phyloP scores from a whole-genome alignment of 805 yeast species.

The Hanseniaspora lachancei region DNA sequence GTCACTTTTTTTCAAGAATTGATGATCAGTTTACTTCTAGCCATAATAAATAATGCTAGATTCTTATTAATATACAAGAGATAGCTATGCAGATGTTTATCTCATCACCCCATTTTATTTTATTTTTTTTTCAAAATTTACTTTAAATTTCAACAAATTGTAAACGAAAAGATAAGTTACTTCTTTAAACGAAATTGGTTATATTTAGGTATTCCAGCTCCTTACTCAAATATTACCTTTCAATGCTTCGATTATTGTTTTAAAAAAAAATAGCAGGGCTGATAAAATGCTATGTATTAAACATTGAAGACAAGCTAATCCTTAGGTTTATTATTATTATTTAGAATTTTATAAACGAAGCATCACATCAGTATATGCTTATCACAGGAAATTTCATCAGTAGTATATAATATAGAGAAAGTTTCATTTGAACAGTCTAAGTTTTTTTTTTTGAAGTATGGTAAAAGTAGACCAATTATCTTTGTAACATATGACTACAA shows the following conservation, averaged over 20 bases:
- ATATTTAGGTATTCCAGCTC: too few species aligned
- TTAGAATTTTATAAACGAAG: background rate
- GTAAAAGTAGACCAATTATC: background rate
- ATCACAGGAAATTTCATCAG: background rate
- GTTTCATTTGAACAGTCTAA: too few species aligned
- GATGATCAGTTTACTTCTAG: background rate
- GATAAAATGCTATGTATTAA: background rate
- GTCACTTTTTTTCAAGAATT: background rate
- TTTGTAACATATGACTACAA: constrained; percentile 16
- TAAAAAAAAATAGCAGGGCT: background rate
- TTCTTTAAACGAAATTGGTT: background rate
- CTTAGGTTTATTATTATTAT: background rate
- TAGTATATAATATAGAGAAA: too few species aligned
- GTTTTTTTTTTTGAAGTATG: too few species aligned
- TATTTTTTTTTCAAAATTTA: background rate
- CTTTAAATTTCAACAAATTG: background rate
- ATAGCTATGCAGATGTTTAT: too few species aligned
- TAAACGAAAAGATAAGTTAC: background rate
- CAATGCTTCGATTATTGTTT: too few species aligned
- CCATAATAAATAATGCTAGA: too few species aligned
- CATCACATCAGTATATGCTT: too few species aligned
- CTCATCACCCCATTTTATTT: background rate
- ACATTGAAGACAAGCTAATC: too few species aligned
- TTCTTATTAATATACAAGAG: too few species aligned
- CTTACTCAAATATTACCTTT: too few species aligned